Conservation (phyloP, 208 protist genomes). For the Herpetomonas samuelpessoai region DNA sequence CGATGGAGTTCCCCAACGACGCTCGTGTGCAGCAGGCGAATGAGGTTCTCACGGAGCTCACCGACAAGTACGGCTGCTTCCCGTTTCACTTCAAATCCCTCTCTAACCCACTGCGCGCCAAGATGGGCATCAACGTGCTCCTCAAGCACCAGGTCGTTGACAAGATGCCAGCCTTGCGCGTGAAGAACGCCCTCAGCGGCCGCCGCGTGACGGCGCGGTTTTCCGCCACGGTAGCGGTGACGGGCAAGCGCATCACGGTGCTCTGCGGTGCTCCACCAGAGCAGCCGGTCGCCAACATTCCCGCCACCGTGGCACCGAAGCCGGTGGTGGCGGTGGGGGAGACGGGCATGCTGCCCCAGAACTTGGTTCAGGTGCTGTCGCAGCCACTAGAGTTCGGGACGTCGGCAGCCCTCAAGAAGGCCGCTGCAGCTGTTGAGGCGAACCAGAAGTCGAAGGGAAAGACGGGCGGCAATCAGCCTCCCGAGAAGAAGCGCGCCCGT, state of each 20-base stretch:
- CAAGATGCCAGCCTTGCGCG: slow-evolving; percentile 44
- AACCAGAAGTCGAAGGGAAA: no score
- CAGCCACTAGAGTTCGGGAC: not conserved
- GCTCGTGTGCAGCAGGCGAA: slow-evolving; percentile 59
- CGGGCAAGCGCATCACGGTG: slow-evolving; percentile 62
- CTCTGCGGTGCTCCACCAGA: slow-evolving; percentile 69
- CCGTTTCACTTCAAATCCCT: slow-evolving; percentile 76
- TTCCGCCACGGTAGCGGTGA: slow-evolving; percentile 75
- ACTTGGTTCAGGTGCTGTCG: not conserved
- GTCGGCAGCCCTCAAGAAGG: not conserved
- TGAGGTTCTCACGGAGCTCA: slow-evolving; percentile 59
- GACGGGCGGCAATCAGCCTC: no score
- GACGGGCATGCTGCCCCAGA: not conserved
- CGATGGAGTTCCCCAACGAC: slow-evolving; percentile 53
- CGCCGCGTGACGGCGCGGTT: slow-evolving; percentile 72
- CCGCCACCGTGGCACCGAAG: no score
- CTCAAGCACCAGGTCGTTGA: slow-evolving; percentile 63
- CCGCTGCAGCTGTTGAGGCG: no score
- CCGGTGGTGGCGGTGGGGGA: no score
- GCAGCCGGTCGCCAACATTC: slow-evolving; percentile 22
- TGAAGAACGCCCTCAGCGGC: slow-evolving; percentile 28
- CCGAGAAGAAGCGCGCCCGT: no score
- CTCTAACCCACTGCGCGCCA: slow-evolving; percentile 50
- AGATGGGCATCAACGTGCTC: slow-evolving; percentile 70
- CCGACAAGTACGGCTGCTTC: slow-evolving; percentile 69